These are phyloP conservation scores for Corchorus capsularis DNA, from an alignment of 345 rosid species.

Conservation along the genomic window DNA sequence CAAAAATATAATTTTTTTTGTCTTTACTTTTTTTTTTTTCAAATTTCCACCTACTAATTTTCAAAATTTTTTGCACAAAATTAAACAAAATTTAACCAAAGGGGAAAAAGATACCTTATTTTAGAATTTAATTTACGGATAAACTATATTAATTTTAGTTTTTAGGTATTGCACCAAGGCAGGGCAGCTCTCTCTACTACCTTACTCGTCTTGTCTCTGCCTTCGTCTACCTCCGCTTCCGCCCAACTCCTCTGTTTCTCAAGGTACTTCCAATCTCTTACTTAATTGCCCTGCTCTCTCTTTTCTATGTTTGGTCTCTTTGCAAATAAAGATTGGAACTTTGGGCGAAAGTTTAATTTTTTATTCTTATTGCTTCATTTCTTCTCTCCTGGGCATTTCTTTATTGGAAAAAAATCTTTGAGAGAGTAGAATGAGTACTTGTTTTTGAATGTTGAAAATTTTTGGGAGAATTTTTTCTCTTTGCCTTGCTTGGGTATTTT, in stretches of 20 bases:
- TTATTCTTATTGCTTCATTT: background rate
- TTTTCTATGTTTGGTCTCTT: background rate
- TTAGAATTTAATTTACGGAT: background rate
- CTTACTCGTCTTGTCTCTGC: background rate
- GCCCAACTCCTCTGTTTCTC: background rate
- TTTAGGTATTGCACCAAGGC: slow-evolving; percentile 3
- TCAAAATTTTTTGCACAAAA: no score
- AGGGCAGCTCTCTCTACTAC: background rate
- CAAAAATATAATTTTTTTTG: no score
- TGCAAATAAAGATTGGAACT: background rate
- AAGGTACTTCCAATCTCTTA: background rate
- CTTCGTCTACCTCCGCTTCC: background rate
- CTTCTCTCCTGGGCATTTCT: background rate
- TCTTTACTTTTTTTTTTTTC: no score
- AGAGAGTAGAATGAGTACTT: background rate
- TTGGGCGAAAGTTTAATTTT: background rate
- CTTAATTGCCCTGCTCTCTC: background rate
- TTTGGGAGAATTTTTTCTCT: background rate
- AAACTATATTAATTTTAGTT: background rate
- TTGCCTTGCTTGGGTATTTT: background rate
- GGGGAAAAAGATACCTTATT: no score
- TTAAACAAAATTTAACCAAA: no score
- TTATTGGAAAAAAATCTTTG: background rate
- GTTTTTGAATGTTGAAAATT: background rate
- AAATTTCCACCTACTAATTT: no score